A percentile compares a stretch with the other conserved stretches of the same genome.
Evolutionary conservation across 129 eudicot species (phyloP).

Genomic region (Mikania micrantha): DNA sequence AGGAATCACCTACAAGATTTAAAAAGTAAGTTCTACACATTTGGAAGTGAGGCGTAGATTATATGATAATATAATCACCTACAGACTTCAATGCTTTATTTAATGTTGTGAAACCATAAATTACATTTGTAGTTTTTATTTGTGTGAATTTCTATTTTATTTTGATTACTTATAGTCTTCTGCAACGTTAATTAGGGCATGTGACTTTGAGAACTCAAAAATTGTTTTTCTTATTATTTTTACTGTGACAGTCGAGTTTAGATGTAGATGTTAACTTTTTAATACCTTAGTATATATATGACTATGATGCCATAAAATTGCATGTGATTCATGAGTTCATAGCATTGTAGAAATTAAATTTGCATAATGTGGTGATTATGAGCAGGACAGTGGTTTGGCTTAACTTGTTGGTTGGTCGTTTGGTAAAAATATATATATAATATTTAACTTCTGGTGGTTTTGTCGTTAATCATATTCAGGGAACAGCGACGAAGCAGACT

Average conservation of each 20-base stretch:
- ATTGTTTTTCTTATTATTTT: background rate
- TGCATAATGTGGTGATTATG: background rate
- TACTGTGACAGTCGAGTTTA: slow-evolving; percentile 6
- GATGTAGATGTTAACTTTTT: slow-evolving; percentile 2
- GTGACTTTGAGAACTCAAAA: slow-evolving; percentile 22
- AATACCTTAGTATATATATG: background rate
- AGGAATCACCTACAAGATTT: slow-evolving; percentile 25
- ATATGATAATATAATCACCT: slow-evolving; percentile 1
- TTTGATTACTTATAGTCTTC: slow-evolving; percentile 21
- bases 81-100: slow-evolving; percentile 25
- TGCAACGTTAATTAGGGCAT: slow-evolving; percentile 20
- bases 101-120: slow-evolving; percentile 22
- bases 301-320: background rate
- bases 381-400: background rate
- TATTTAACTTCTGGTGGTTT: slow-evolving; percentile 41
- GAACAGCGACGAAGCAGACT: slow-evolving; percentile 56
- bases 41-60: slow-evolving; percentile 37
- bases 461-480: slow-evolving; percentile 45
- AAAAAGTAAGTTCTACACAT: slow-evolving; percentile 61
- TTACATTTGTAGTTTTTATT: slow-evolving; percentile 30
- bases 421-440: slow-evolving; percentile 14
- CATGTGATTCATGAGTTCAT: background rate
- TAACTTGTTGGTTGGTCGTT: slow-evolving; percentile 13
- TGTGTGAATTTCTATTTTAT: slow-evolving; percentile 41
- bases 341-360: background rate